phyloP scores from a whole-genome alignment of 495 filamentous ascomycete genomes.

The Friedmanniomyces simplex region DNA sequence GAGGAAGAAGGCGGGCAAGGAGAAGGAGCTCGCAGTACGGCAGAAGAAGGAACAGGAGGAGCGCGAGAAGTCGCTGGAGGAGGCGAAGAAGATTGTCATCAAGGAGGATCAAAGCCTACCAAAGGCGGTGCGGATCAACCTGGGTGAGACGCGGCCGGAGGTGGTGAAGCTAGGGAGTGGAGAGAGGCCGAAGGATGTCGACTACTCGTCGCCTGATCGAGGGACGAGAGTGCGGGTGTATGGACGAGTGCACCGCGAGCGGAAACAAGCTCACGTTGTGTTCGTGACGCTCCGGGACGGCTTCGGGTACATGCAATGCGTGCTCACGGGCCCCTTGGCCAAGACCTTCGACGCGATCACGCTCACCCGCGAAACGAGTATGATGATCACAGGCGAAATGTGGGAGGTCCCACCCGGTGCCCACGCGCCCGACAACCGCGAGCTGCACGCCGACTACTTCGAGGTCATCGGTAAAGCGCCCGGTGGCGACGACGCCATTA shows the following conservation, averaged over 20 bases:
- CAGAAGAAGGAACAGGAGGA: conserved; percentile 65
- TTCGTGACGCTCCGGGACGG: conserved; percentile 86
- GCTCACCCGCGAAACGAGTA: conserved; percentile 79
- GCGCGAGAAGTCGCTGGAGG: conserved; percentile 56
- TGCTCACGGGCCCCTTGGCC: conserved; percentile 72
- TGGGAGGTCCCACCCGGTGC: conserved; percentile 66
- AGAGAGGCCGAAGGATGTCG: conserved; percentile 27
- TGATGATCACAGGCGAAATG: conserved; percentile 84
- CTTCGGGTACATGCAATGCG: conserved; percentile 80
- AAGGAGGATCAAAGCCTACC: conserved; percentile 70
- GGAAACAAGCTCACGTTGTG: conserved; percentile 74
- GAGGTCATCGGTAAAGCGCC: conserved; percentile 70
- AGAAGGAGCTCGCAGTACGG: conserved; percentile 46
- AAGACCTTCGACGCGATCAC: conserved; percentile 88
- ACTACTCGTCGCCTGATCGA: conserved; percentile 42
- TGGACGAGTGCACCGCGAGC: conserved; percentile 76
- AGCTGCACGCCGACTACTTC: conserved; percentile 92
- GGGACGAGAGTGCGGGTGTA: conserved; percentile 73
- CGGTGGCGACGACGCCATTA: conserved; percentile 86
- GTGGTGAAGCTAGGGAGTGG: conserved; percentile 30
- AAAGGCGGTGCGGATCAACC: conserved; percentile 60
- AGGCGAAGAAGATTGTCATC: conserved; percentile 80
- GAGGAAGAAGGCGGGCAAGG: conserved; percentile 39
- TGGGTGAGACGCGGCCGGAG: conserved; percentile 43
- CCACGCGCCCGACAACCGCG: conserved; percentile 75